Conservation (phyloP, 805 yeast species). For the Lachancea meyersii region DNA sequence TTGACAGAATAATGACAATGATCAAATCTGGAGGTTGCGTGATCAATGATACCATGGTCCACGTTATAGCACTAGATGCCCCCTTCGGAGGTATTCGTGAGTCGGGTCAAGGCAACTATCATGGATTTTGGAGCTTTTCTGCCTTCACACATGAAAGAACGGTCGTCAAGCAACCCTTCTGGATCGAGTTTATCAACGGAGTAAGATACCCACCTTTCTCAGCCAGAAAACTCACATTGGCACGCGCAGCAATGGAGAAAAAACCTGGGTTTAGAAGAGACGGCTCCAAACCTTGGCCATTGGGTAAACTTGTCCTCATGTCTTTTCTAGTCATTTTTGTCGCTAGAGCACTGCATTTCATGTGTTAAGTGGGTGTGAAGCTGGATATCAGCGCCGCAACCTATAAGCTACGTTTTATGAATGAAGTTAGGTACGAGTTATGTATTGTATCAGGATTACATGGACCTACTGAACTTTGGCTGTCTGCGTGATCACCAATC, state of each 20-base stretch:
- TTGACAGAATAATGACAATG: slow-evolving; percentile 41
- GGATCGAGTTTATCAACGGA: slow-evolving; percentile 53
- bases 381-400: no score
- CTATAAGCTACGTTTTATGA: background rate
- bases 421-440: background rate
- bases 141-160: slow-evolving; percentile 76
- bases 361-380: background rate
- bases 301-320: background rate
- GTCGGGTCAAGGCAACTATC: slow-evolving; percentile 81
- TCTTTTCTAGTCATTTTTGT: slow-evolving; percentile 1
- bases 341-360: background rate
- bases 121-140: slow-evolving; percentile 62
- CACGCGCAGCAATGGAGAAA: slow-evolving; percentile 27
- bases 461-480: no score
- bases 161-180: slow-evolving; percentile 54
- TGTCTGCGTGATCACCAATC: slow-evolving; percentile 25
- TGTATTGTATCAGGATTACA: background rate
- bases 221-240: slow-evolving; percentile 28
- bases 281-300: slow-evolving; percentile 25
- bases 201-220: slow-evolving; percentile 63
- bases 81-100: slow-evolving; percentile 92
- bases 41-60: slow-evolving; percentile 67
- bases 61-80: slow-evolving; percentile 56
- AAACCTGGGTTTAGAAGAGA: slow-evolving; percentile 34
- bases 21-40: slow-evolving; percentile 69